These are phyloP conservation scores for Epichloe gansuensis DNA, from an alignment of 2,329 filamentous ascomycete genomes.

Conservation along the genomic window DNA sequence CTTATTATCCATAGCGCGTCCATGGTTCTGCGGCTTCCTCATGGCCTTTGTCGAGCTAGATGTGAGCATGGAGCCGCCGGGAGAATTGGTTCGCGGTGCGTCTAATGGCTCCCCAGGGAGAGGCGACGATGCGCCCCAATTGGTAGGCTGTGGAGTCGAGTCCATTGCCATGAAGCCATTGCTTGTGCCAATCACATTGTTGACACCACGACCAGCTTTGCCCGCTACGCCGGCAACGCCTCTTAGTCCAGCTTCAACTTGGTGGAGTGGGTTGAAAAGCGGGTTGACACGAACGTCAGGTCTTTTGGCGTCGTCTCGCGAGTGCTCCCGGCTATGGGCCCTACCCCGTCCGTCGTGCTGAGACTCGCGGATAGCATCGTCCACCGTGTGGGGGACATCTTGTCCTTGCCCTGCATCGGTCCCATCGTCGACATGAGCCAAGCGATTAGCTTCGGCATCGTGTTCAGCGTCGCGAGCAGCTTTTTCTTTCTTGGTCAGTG, in stretches of 20 bases:
- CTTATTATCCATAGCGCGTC: constrained; percentile 30
- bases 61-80: constrained; percentile 25
- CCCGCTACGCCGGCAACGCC: constrained; percentile 27
- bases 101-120: constrained; percentile 19
- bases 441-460: constrained; percentile 35
- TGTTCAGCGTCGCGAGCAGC: constrained; percentile 32
- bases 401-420: constrained; percentile 39
- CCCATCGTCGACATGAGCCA: constrained; percentile 37
- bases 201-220: constrained; percentile 36
- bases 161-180: constrained; percentile 36
- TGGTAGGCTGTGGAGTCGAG: constrained; percentile 4
- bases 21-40: neutral
- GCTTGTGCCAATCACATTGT: constrained; percentile 39
- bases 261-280: constrained; percentile 28
- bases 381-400: constrained; percentile 38
- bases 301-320: constrained; percentile 5
- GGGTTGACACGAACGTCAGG: constrained; percentile 16
- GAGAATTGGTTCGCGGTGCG: constrained; percentile 22
- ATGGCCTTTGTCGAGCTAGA: constrained; percentile 22
- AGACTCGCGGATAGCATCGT: constrained; percentile 31
- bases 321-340: neutral
- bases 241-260: constrained; percentile 37
- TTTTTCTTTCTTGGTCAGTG: constrained; percentile 37
- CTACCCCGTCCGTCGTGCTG: constrained; percentile 7
- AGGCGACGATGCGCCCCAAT: constrained; percentile 9